Evolutionary conservation across 495 filamentous ascomycete species (phyloP).

Genomic region (Staphylotrichum tortipilum): DNA sequence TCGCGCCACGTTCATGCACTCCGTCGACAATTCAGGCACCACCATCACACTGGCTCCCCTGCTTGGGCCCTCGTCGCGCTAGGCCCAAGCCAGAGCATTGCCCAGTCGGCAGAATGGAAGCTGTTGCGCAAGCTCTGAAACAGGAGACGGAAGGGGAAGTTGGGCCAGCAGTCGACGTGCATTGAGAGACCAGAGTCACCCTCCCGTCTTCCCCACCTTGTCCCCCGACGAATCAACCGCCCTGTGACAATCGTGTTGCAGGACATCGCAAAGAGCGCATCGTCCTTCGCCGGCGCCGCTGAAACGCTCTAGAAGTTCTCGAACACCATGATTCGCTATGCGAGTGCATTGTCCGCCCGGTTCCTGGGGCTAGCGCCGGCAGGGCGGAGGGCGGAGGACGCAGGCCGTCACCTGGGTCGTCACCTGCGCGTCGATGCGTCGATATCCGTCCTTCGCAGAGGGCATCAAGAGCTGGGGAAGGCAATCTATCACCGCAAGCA

Average conservation of each 20-base stretch:
- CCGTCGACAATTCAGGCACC: neutral
- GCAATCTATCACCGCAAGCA: neutral
- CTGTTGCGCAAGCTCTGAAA: constrained; percentile 22
- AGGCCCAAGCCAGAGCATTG: neutral
- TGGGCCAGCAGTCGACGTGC: constrained; percentile 5
- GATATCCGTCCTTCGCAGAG: too few relatives aligned
- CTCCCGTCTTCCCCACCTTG: too few relatives aligned
- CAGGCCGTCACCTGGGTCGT: too few relatives aligned
- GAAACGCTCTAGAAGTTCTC: constrained; percentile 14
- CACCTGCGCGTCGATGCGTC: too few relatives aligned
- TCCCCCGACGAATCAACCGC: constrained; percentile 1
- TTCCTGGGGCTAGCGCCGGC: constrained; percentile 6
- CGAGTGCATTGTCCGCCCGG: neutral
- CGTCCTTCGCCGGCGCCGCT: too few relatives aligned
- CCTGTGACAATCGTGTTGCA: neutral
- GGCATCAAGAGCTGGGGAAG: too few relatives aligned
- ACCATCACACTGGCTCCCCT: constrained; percentile 9
- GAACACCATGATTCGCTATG: neutral
- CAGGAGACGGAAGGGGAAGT: constrained; percentile 17
- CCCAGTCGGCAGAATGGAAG: constrained; percentile 14
- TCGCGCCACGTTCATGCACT: constrained; percentile 20
- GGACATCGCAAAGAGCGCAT: neutral
- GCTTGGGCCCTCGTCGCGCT: neutral
- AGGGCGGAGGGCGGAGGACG: neutral
- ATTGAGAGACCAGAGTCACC: too few relatives aligned